Conservation (phyloP, 345 rosid genomes). For the Populus ilicifolia region DNA sequence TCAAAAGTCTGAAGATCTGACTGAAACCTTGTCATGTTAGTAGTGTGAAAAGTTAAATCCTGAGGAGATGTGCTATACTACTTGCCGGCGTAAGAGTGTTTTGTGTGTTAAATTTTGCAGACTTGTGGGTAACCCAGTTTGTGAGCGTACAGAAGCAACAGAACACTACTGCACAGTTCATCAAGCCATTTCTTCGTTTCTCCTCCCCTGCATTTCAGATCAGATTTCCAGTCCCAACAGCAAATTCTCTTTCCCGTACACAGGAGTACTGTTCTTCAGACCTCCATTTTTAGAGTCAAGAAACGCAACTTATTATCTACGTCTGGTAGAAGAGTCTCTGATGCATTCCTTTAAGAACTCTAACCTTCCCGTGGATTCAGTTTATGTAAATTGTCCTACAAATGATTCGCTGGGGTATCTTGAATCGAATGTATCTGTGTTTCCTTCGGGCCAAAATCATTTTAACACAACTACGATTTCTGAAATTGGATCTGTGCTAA, state of each 20-base stretch:
- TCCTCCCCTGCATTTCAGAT: constrained; percentile 33
- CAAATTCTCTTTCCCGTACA: constrained; percentile 57
- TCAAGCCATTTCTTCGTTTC: constrained; percentile 31
- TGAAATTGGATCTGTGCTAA: constrained; percentile 47
- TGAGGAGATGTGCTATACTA: not conserved
- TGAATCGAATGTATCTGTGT: constrained; percentile 38
- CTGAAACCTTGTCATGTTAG: too few relatives aligned
- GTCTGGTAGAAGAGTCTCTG: constrained; percentile 32
- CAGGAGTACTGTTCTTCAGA: constrained; percentile 56
- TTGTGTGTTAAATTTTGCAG: constrained; percentile 37
- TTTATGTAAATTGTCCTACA: constrained; percentile 50
- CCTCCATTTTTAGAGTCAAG: constrained; percentile 56
- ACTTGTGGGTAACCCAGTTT: constrained; percentile 59
- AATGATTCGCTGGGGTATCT: constrained; percentile 41
- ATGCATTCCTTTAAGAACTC: constrained; percentile 16
- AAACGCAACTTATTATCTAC: constrained; percentile 29
- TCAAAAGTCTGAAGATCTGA: too few relatives aligned
- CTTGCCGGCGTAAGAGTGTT: not conserved
- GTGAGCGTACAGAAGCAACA: constrained; percentile 35
- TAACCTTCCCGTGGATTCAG: constrained; percentile 61
- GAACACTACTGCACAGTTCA: constrained; percentile 40
- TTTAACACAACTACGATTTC: constrained; percentile 46
- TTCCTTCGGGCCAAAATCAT: constrained; percentile 42
- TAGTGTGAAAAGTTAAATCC: not conserved
- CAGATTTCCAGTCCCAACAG: constrained; percentile 58